Base-by-base conservation (phyloP, 1,284 basidiomycete genomes). In the Cystobasidium pallidum region DNA sequence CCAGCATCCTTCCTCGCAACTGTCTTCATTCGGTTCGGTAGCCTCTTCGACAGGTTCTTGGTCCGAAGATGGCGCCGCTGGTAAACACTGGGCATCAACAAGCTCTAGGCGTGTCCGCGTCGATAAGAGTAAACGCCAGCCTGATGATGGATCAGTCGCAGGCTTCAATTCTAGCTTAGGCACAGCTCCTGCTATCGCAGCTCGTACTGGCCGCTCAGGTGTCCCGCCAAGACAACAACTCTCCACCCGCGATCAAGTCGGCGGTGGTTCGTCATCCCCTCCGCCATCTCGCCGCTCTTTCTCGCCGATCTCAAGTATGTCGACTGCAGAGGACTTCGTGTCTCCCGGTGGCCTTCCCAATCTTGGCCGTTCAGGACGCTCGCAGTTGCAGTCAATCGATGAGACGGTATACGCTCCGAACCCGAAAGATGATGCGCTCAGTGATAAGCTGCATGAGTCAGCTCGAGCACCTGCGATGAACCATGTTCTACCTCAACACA, bases 21-120 rank as follows among this genome's bases (percentile, higher is more conserved):
- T 73, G 3, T 73, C 72, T 2, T 71, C 67, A 17, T 59, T 73
- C 61, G 66, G 72, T 30, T 73, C 72, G 32, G 66, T 67, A n/a
- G 66, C 43, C 24, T 67, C 72, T 8, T 57, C 63, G 7, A 54
- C 68, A 28, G 58, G 58, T 2, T 74, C 73, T 11, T 74, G 73
- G 73, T 74, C 73, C 15, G 64, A 64, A 30, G 66, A 70, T 26
- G 73, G 61, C 1, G 59, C 52, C 17, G 52, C 43, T 8, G 47
- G 55, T 2, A 39, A 54, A 24, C 73, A 74, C 34, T 74, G 73
- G 73, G 73, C 64, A 17, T 67, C 63, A 0, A 72, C 73, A 30
- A 51, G 71, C 43, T 66, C 36, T 21, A 30, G 73, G 15, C 62
- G 73, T 19, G 47, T 52, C 2, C 59, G 73, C 7, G 47, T 70